These are phyloP conservation scores for Prototheca wickerhamii DNA, from an alignment of 163 green algal genomes.

Conservation along the genomic window DNA sequence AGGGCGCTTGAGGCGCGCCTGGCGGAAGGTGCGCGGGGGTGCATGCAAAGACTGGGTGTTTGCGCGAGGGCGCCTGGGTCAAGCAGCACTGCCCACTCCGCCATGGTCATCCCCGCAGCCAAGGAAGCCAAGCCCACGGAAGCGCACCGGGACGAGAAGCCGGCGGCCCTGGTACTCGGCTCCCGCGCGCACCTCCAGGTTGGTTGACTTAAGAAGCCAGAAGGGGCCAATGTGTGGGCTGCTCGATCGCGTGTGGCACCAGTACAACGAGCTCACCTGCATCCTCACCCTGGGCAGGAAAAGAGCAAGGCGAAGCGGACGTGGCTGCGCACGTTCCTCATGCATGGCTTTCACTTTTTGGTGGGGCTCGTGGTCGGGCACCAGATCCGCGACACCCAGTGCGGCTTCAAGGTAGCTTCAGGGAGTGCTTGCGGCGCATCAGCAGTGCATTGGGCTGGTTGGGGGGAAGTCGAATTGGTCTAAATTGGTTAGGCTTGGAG, in stretches of 20 bases:
- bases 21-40: background rate
- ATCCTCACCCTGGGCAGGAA: slow-evolving; percentile 28
- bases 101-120: too few species aligned
- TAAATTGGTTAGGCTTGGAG: too few species aligned
- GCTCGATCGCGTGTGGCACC: background rate
- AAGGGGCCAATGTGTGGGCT: background rate
- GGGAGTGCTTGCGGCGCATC: background rate
- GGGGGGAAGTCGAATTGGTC: too few species aligned
- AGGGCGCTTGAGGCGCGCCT: slow-evolving; percentile 25
- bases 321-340: slow-evolving; percentile 78
- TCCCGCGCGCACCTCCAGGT: too few species aligned
- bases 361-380: slow-evolving; percentile 75
- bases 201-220: background rate
- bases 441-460: background rate
- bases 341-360: slow-evolving; percentile 83
- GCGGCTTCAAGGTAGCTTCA: slow-evolving; percentile 94
- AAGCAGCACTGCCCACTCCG: too few species aligned
- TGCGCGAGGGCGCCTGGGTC: background rate
- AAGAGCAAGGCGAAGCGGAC: slow-evolving; percentile 53
- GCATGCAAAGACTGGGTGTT: background rate
- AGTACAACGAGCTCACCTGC: background rate
- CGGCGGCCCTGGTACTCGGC: background rate
- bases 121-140: too few species aligned
- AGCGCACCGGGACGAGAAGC: too few species aligned
- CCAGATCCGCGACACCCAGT: slow-evolving; percentile 84